Base-by-base conservation (phyloP, 768 basidiomycete genomes). In the Termitomyces sp. region DNA sequence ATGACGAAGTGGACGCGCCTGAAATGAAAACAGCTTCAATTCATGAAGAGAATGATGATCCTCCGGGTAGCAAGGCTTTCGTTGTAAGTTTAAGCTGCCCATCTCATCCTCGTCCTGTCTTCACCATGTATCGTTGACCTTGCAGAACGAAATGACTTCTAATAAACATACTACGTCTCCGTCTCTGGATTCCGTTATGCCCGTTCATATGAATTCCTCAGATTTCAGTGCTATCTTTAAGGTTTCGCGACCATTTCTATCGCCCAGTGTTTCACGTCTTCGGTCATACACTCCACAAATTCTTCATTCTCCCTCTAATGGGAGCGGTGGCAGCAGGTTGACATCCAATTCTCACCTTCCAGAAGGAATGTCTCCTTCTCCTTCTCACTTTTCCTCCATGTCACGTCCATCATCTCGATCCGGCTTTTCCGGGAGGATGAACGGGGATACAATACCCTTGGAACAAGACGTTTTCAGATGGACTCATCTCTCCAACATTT, bases 241-340 rank as follows among this genome's bases (percentile, higher is more conserved):
- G 60, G 67, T 79, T 10, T 72, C 81, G 4, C 79, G 81, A 39
- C 81, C 85, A 13, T 91, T 87, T 68, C 69, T 91, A 20, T 86
- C 89, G 64, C 88, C 88, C 4, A 82, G 78, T n/a, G 81, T 91
- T 6, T 93, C 91, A 30, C 82, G 91, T n/a, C 81, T 91, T 42
- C 88, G 91, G 43, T 91, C 92, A 13, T 79, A 79, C 65, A 78
- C 80, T 6, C 83, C 85, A 13, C 79, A 77, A 26, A 70, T 76
- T 27, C 76, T 79, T 26, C 65, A 68, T 14, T 65, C 74, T 18
- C 78, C 81, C 16, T 77, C 72, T 43, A 71, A 75, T 46, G 74
- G 73, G 42, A 79, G 79, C 56, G 68, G 73, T 44, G 73, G 72
- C 51, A 80, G 78, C 56, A 68, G 74, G 32, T 70, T 72, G 44